Evolutionary conservation across 2,329 filamentous ascomycete species (phyloP), one percentile per base, ranked within the genome.

Genomic region (Balansia obtecta): DNA sequence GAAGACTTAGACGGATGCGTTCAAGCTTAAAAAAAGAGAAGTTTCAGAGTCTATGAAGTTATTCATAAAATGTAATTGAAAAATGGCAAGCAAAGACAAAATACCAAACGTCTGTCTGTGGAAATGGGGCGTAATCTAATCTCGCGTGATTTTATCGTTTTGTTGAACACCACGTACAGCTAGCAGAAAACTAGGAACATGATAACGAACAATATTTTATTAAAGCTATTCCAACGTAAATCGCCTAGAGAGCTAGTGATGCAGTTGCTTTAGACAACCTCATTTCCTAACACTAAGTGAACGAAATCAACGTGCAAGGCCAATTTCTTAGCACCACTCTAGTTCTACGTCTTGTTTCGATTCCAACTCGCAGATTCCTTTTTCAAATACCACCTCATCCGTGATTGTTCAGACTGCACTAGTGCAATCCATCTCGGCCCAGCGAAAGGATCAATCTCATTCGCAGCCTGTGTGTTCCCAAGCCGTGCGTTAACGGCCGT

Each of bases 1-100:
- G 41, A 65, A 63, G 59, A 71, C 68, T 49, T 71, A 68, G 68
- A 68, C 68, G 10, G 68, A 70, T 52, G 65, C 71, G 4, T 67
- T 65, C 12, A 59, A 57, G 13, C 53, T 58, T n/a, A 58, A 60
- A 2, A 57, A 57, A 49, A 51, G 49, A 6, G 6, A 6, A 3
- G 3, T 27, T 6, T 27, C 3, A 3, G 22, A 4, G 22, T 27
- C 27, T 27, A 27, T 27, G 8, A 27, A 27, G 27, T 27, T 1
- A 27, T 27, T 5, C 4, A 27, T 27, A 8, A 27, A 27, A 6
- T 7, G 27, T 8, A 1, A 8, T 27, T 27, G 4, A 27, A 7
- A 5, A 27, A 27, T 8, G 8, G 27, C 4, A 40, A 2, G 38
- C 38, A 18, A 44, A 44, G 4, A 44, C 10, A 30, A 30, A 2